These are phyloP conservation scores for Aspergillus sp. DNA, from an alignment of 2,329 filamentous ascomycete species.

Conservation along the genomic window DNA sequence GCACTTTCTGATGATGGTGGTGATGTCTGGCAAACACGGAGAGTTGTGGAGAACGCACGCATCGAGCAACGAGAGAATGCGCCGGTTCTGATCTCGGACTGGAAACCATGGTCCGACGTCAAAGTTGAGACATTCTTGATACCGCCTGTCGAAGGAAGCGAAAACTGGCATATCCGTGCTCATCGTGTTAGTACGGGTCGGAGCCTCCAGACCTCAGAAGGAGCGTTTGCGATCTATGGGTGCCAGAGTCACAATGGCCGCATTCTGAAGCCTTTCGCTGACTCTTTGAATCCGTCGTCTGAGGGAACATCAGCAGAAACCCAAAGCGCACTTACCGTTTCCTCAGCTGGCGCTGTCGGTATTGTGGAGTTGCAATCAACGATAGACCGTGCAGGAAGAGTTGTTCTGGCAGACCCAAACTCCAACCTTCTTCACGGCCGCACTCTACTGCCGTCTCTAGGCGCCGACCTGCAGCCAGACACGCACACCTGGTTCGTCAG, in stretches of 20 bases:
- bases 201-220: constrained; percentile 70
- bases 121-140: constrained; percentile 39
- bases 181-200: constrained; percentile 46
- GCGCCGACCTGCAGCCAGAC: constrained; percentile 59
- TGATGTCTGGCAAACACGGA: constrained; percentile 76
- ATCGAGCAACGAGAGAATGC: constrained; percentile 57
- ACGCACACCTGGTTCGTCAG: constrained; percentile 67
- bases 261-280: constrained; percentile 45
- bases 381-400: constrained; percentile 55
- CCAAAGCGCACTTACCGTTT: constrained; percentile 44
- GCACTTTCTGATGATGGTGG: constrained; percentile 75
- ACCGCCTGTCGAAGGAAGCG: constrained; percentile 31
- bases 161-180: constrained; percentile 42
- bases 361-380: constrained; percentile 46
- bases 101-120: constrained; percentile 67
- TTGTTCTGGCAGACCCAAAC: constrained; percentile 76
- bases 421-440: constrained; percentile 73
- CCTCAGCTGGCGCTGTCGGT: constrained; percentile 52
- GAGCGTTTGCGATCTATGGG: constrained; percentile 68
- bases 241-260: constrained; percentile 60
- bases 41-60: constrained; percentile 63
- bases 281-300: constrained; percentile 29
- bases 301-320: constrained; percentile 44
- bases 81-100: constrained; percentile 66
- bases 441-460: constrained; percentile 69